These are phyloP conservation scores for Diplogelasinospora grovesii DNA, from an alignment of 495 filamentous ascomycete species.

Conservation along the genomic window DNA sequence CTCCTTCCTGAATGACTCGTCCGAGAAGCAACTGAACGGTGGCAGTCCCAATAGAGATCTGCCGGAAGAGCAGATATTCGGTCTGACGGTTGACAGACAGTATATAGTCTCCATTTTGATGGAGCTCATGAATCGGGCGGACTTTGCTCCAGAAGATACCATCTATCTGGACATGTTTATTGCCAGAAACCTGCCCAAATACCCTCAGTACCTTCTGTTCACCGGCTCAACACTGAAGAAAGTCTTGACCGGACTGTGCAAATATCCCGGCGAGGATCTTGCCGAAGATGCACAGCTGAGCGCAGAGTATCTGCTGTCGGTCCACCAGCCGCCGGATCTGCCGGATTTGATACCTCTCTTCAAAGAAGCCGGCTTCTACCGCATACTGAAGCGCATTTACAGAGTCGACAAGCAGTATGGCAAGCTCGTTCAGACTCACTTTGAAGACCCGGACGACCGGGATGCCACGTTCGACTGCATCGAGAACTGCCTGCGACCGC, in stretches of 20 bases:
- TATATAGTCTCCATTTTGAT: slow-evolving; percentile 83
- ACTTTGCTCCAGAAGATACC: slow-evolving; percentile 72
- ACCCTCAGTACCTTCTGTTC: slow-evolving; percentile 88
- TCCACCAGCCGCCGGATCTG: slow-evolving; percentile 84
- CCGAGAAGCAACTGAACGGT: slow-evolving; percentile 50
- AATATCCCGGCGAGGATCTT: slow-evolving; percentile 71
- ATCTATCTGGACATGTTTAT: slow-evolving; percentile 98
- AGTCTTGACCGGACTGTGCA: slow-evolving; percentile 75
- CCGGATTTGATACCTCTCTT: slow-evolving; percentile 68
- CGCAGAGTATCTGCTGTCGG: slow-evolving; percentile 86
- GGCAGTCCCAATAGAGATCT: slow-evolving; percentile 39
- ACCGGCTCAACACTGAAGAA: slow-evolving; percentile 77
- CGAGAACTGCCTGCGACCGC: slow-evolving; percentile 69
- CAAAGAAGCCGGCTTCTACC: slow-evolving; percentile 75
- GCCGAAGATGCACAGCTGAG: slow-evolving; percentile 93
- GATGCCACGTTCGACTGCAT: slow-evolving; percentile 72
- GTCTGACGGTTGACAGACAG: slow-evolving; percentile 77
- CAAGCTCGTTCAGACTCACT: slow-evolving; percentile 70
- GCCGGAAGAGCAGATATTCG: slow-evolving; percentile 58
- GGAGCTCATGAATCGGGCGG: slow-evolving; percentile 71
- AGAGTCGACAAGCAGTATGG: slow-evolving; percentile 72
- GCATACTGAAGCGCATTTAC: slow-evolving; percentile 89
- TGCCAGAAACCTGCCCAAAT: slow-evolving; percentile 92
- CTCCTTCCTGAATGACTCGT: slow-evolving; percentile 75
- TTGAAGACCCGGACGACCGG: slow-evolving; percentile 75